Base-by-base conservation (phyloP, 1,284 basidiomycete species). In the Spongispora temasekensis region DNA sequence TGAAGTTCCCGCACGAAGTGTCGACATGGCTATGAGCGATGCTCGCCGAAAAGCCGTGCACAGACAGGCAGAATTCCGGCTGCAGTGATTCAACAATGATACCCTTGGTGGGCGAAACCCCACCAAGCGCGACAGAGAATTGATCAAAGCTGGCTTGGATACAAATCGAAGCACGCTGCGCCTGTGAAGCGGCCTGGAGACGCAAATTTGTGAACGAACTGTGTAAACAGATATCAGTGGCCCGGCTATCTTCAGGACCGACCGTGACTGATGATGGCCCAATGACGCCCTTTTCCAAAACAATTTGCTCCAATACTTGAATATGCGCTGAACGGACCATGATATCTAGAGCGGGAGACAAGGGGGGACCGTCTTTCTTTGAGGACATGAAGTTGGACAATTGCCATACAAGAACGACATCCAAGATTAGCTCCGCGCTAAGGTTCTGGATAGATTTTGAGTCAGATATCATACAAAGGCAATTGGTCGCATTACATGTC, bases 381-480 rank as follows among this genome's bases (percentile, higher is more conserved):
- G 53, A 55, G 19, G 64, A 65, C 27, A 68, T 61, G 60, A 79
- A 69, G 40, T 62, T 65, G 48, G 68, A 68, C 21, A 84, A 66
- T 63, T 80, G 78, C 27, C 64, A 65, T 4, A 73, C 71, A 67
- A 85, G 70, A 55, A 84, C 66, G 17, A 68, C 69, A 60, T 88
- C 87, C 32, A 88, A 68, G 48, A 64, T 72, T 27, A 83, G 70
- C 63, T 85, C 84, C 19, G 81, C 76, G 37, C 79, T 76, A 27
- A 75, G 64, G 35, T 63, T 63, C 82, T 83, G 59, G 27, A 42
- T 30, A 56, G 64, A 63, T 2, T 30, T 63, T 70, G 40, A 70
- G 56, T 55, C 25, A 25, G 5, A 32, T 27, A 23, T 54, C 31
- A 32, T 58, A 19, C 8, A 25, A 42, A 21, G 56, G 1, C 44